Conservation (phyloP, 345 rosid genomes). For the Trapa bicornis region DNA sequence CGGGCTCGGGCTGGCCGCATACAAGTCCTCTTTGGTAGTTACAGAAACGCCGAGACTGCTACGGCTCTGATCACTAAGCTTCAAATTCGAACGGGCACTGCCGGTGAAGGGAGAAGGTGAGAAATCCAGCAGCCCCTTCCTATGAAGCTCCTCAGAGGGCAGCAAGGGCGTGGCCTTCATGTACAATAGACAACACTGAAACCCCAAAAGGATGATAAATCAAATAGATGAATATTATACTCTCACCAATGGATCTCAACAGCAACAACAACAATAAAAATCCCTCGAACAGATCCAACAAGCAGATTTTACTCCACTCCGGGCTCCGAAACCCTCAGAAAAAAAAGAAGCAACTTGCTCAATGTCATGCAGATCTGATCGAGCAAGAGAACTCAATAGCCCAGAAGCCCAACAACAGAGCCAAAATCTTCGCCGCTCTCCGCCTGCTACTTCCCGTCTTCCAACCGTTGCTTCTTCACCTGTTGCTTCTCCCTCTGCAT, state of each 20-base stretch:
- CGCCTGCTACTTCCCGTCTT: conserved; percentile 1
- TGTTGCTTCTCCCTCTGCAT: conserved; percentile 8
- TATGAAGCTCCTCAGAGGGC: conserved; percentile 66
- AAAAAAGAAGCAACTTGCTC: neutral
- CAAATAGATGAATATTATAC: neutral
- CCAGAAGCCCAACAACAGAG: neutral
- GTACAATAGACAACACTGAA: conserved; percentile 9
- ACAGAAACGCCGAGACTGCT: neutral
- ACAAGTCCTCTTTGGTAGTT: conserved; percentile 15
- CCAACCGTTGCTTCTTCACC: conserved; percentile 1
- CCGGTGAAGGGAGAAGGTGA: conserved; percentile 25
- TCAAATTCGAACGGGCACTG: conserved; percentile 5
- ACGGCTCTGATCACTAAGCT: conserved; percentile 1
- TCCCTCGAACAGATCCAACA: neutral
- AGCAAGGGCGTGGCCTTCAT: conserved; percentile 74
- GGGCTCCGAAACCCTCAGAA: neutral
- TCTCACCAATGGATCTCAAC: neutral
- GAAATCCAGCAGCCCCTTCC: conserved; percentile 37
- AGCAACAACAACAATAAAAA: too few relatives aligned
- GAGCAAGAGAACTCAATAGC: too few relatives aligned
- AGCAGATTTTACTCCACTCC: neutral
- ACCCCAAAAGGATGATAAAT: neutral
- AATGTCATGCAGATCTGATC: conserved; percentile 11
- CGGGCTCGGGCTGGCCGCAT: conserved; percentile 17
- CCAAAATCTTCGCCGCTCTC: neutral